A percentile compares a stretch with the other conserved stretches of the same genome.
Evolutionary conservation across 345 rosid genomes (phyloP).

Genomic region (Populus tremula): DNA sequence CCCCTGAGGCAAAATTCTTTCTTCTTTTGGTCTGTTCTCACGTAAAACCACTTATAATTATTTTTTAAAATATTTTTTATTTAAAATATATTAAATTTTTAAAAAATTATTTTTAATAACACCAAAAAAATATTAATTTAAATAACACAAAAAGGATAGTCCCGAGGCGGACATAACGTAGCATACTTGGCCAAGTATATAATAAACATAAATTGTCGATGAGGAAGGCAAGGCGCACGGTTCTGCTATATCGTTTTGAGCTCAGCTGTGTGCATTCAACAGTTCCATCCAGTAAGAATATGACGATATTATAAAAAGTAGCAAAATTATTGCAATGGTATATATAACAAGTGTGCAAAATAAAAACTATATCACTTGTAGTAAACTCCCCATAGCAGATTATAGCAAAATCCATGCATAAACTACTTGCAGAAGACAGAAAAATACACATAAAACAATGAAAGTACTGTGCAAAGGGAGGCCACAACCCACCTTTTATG

Average conservation of each 20-base stretch:
- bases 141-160: too few relatives aligned
- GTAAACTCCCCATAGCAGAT: not conserved
- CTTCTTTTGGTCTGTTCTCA: not conserved
- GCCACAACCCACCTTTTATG: not conserved
- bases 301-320: not conserved
- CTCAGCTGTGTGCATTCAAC: too few relatives aligned
- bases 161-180: not conserved
- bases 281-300: too few relatives aligned
- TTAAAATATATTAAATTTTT: too few relatives aligned
- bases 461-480: not conserved
- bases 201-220: not conserved
- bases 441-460: not conserved
- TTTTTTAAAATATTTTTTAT: too few relatives aligned
- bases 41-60: not conserved
- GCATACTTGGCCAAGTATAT: too few relatives aligned
- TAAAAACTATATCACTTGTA: not conserved
- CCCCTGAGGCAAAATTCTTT: not conserved
- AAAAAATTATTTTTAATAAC: too few relatives aligned
- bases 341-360: not conserved
- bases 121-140: too few relatives aligned
- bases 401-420: not conserved
- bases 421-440: constrained; percentile 10
- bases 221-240: too few relatives aligned
- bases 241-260: too few relatives aligned
- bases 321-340: not conserved